Base-by-base conservation (phyloP, 1,139 yeast species). In the Scheffersomyces illinoinensis region DNA sequence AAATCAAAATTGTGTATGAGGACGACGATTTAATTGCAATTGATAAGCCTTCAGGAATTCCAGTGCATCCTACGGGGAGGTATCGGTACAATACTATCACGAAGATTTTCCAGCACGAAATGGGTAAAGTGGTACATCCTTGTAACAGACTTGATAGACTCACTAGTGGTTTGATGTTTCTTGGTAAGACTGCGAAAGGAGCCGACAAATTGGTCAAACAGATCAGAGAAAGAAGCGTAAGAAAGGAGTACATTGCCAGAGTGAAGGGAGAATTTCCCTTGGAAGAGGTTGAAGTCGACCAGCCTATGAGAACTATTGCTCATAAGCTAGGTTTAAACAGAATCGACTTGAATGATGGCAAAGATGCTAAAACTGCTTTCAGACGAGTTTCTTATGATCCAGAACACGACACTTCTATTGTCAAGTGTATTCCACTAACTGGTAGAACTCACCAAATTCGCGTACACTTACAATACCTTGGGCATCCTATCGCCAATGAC, bases 21-120 rank as follows among this genome's bases (percentile, higher is more conserved):
- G 89, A 92, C 70, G 95, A 90, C 19, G 85, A 90, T 56, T 74
- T 93, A 47, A 81, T 95, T 7, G 97, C 91, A 1, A 90, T 96
- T 39, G 97, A 95, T 71, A 95, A 95, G 66, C 99, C 99, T 0
- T 85, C 96, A 3, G 98, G 99, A 0, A 85, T 95, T 4, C 98
- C 99, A 0, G 98, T 90, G 1, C 99, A 95, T 71, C 99, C 99
- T 1, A 90, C 98, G 0, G 99, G 99, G 0, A 78, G 98, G 59
- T 95, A 88, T 74, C 79, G 97, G 60, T 92, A 85, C 74, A 95
- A 95, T 71, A 87, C 97, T 0, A 85, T 93, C 18, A 91, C 96
- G n/a, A 91, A 89, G 71, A 86, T 92, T 20, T 75, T 93, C 62
- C 87, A 90, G 69, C 86, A 85, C 58, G 93, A 92, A 61, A 71